Conservation (phyloP, 805 yeast species). For the Kregervanrija delftensis region DNA sequence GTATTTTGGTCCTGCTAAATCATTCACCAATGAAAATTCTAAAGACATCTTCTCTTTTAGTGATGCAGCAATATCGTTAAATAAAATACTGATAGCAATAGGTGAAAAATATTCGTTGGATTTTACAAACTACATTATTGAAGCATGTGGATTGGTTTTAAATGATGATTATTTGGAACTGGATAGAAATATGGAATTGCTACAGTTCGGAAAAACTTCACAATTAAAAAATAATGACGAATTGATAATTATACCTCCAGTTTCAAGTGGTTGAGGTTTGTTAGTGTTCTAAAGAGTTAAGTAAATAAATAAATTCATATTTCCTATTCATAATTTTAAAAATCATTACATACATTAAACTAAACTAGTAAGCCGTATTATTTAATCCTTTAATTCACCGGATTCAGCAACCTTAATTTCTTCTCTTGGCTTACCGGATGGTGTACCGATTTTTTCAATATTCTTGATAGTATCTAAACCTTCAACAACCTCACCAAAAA, state of each 20-base stretch:
- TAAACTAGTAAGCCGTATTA: neutral
- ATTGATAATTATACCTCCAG: slow-evolving; percentile 26
- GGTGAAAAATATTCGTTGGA: slow-evolving; percentile 11
- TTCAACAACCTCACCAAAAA: slow-evolving; percentile 85
- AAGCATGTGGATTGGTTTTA: slow-evolving; percentile 22
- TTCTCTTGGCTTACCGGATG: slow-evolving; percentile 39
- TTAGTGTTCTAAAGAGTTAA: too few species aligned
- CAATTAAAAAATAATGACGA: slow-evolving; percentile 13
- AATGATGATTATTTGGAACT: slow-evolving; percentile 23
- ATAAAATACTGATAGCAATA: neutral
- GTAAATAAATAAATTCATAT: neutral
- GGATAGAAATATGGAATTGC: slow-evolving; percentile 8
- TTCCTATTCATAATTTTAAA: neutral
- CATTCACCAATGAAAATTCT: slow-evolving; percentile 16
- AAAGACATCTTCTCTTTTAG: slow-evolving; percentile 9
- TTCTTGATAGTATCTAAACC: slow-evolving; percentile 83
- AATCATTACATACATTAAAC: neutral
- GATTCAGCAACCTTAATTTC: slow-evolving; percentile 47
- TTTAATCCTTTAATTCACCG: slow-evolving; percentile 43
- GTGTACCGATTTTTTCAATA: slow-evolving; percentile 60
- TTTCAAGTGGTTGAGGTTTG: slow-evolving; percentile 21
- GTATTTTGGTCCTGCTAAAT: slow-evolving; percentile 28
- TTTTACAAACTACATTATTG: slow-evolving; percentile 16
- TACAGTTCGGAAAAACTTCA: slow-evolving; percentile 6
- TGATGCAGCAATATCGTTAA: neutral